Evolutionary conservation across 345 rosid genomes (phyloP).

Genomic region (Raphanus raphanistrum): DNA sequence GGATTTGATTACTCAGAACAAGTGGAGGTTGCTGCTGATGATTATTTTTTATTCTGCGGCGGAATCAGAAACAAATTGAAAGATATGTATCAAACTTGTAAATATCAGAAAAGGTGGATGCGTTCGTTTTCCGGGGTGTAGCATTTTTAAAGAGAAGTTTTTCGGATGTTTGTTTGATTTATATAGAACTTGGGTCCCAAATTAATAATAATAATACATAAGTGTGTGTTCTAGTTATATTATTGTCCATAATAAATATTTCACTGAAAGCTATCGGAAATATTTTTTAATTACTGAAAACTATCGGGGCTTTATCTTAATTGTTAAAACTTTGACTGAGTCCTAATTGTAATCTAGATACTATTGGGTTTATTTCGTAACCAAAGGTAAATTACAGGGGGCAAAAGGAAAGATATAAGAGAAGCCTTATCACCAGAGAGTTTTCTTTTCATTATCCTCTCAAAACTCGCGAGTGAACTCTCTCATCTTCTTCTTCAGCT

Average conservation of each 20-base stretch:
- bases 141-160: constrained; percentile 23
- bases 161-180: constrained; percentile 36
- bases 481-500: neutral
- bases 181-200: constrained; percentile 6
- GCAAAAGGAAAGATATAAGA: constrained; percentile 23
- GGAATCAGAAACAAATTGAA: neutral
- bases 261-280: too few species aligned
- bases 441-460: constrained; percentile 22
- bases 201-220: neutral
- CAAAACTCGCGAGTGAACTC: constrained; percentile 14
- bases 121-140: constrained; percentile 4
- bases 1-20: constrained; percentile 2
- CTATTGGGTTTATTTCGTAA: neutral
- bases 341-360: neutral
- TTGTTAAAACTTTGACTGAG: neutral
- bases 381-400: neutral
- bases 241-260: neutral
- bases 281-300: neutral
- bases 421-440: constrained; percentile 23
- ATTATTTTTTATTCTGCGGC: constrained; percentile 37
- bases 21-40: constrained; percentile 33
- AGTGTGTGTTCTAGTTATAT: neutral
- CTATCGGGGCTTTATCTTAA: neutral
- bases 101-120: constrained; percentile 23
- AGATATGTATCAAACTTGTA: constrained; percentile 33